Percentiles rank a stretch among this genome's conserved stretches.
These are phyloP conservation scores for Botryotinia convoluta DNA, from an alignment of 2,329 filamentous ascomycete species.

Conservation along the genomic window DNA sequence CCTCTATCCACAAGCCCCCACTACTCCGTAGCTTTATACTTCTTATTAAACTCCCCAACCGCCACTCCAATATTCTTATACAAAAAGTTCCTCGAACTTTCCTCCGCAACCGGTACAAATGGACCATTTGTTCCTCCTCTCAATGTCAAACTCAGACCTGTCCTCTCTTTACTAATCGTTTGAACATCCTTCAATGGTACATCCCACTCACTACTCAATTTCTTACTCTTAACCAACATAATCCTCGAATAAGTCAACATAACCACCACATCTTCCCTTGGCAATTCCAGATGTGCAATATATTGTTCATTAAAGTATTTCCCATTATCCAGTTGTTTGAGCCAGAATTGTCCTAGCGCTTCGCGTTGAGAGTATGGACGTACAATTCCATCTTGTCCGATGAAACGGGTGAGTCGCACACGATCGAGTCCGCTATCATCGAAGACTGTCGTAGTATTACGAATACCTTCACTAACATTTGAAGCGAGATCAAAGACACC, in stretches of 20 bases:
- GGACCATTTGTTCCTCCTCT: slow-evolving; percentile 91
- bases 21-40: slow-evolving; percentile 44
- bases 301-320: slow-evolving; percentile 98
- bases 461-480: slow-evolving; percentile 94
- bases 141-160: slow-evolving; percentile 83
- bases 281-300: slow-evolving; percentile 91
- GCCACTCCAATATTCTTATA: slow-evolving; percentile 65
- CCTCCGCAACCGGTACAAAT: slow-evolving; percentile 91
- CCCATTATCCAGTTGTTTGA: slow-evolving; percentile 96
- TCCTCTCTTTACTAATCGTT: slow-evolving; percentile 95
- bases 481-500: slow-evolving; percentile 96
- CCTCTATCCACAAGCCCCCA: slow-evolving; percentile 32
- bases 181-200: slow-evolving; percentile 93
- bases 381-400: slow-evolving; percentile 88
- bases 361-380: slow-evolving; percentile 93
- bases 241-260: slow-evolving; percentile 88
- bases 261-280: slow-evolving; percentile 81
- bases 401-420: slow-evolving; percentile 88
- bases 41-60: slow-evolving; percentile 65
- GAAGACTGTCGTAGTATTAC: slow-evolving; percentile 98
- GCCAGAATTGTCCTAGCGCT: slow-evolving; percentile 95
- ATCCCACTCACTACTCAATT: slow-evolving; percentile 90
- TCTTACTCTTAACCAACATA: slow-evolving; percentile 83
- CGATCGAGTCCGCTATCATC: slow-evolving; percentile 92
- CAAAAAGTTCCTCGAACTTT: slow-evolving; percentile 64